Evolutionary conservation across 2,329 filamentous ascomycete species (phyloP).

Genomic region (Tolypocladium nubicola): DNA sequence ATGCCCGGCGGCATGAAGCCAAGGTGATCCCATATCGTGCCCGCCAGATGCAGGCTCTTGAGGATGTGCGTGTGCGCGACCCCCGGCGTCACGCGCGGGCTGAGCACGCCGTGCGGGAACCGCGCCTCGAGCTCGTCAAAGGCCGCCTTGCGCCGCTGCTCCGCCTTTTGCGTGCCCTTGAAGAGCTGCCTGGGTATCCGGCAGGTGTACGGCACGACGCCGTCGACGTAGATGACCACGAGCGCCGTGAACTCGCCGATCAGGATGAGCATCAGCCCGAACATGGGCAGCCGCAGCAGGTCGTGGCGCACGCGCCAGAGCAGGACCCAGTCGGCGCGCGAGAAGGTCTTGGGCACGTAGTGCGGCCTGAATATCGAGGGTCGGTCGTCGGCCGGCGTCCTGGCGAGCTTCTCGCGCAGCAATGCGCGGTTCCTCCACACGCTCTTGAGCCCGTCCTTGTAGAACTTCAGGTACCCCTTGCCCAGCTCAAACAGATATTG

Average conservation of each 20-base stretch:
- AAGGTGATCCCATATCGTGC: conserved; percentile 37
- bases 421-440: conserved; percentile 57
- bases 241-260: conserved; percentile 84
- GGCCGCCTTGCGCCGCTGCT: conserved; percentile 38
- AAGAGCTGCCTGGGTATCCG: conserved; percentile 67
- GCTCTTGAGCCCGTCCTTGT: conserved; percentile 72
- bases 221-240: conserved; percentile 59
- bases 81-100: conserved; percentile 16
- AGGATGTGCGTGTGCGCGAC: conserved; percentile 28
- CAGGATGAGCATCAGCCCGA: conserved; percentile 63
- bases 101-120: conserved; percentile 24
- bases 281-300: conserved; percentile 65
- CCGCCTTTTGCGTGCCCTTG: conserved; percentile 41
- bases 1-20: conserved; percentile 37
- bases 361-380: conserved; percentile 26
- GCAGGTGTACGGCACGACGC: conserved; percentile 69
- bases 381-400: conserved; percentile 43
- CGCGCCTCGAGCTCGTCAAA: conserved; percentile 31
- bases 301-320: conserved; percentile 60
- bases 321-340: conserved; percentile 62
- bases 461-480: conserved; percentile 72
- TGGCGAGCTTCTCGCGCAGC: conserved; percentile 30
- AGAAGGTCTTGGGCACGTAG: conserved; percentile 26
- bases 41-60: conserved; percentile 33
- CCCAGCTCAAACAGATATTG: conserved; percentile 51